Conservation (phyloP, 169 alveolate species). For the Babesia bovis region DNA sequence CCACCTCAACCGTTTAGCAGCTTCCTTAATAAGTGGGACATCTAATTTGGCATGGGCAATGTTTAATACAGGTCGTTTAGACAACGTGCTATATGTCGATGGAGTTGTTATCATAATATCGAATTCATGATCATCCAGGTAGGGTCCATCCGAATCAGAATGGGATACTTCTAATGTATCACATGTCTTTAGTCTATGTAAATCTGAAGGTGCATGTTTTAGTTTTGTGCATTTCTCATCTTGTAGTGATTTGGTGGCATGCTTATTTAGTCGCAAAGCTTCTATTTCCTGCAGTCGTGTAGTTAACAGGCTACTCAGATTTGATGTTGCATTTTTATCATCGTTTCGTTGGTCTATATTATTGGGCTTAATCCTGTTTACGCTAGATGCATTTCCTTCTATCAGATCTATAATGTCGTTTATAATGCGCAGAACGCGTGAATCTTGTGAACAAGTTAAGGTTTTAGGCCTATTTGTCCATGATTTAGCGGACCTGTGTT, state of each 20-base stretch:
- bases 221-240: no score
- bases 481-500: no score
- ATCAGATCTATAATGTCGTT: constrained; percentile 12
- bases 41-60: constrained; percentile 42
- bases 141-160: not conserved
- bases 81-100: not conserved
- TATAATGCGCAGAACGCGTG: constrained; percentile 6
- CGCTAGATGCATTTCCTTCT: no score
- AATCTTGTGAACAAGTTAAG: constrained; percentile 1
- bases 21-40: constrained; percentile 21
- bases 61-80: constrained; percentile 43
- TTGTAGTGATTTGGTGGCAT: not conserved
- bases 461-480: not conserved
- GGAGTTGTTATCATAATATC: not conserved
- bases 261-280: not conserved
- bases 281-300: constrained; percentile 6
- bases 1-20: constrained; percentile 55
- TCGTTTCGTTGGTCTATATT: not conserved
- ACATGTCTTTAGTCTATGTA: not conserved
- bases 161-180: not conserved
- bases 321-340: not conserved
- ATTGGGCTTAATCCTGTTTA: not conserved
- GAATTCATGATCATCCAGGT: not conserved
- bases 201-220: not conserved
- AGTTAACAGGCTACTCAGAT: constrained; percentile 1